Evolutionary conservation across 2,329 filamentous ascomycete genomes (phyloP).

Genomic region (Penicillium glabrum): DNA sequence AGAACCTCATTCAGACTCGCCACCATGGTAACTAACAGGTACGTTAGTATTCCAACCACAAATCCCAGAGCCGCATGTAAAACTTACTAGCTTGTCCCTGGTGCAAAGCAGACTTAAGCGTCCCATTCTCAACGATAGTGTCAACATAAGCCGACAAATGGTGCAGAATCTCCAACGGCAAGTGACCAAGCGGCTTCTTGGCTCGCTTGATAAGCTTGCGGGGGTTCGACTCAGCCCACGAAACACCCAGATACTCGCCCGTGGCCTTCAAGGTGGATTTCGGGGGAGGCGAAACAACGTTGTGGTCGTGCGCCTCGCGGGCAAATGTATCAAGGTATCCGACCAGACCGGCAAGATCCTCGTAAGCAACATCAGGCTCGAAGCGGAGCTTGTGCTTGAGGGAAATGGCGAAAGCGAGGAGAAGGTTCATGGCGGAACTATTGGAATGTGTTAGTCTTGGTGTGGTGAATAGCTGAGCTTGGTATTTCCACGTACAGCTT

Average conservation of each 20-base stretch:
- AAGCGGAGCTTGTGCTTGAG: slow-evolving; percentile 83
- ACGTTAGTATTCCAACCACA: slow-evolving; percentile 3
- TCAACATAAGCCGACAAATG: slow-evolving; percentile 70
- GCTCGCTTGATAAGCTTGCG: slow-evolving; percentile 74
- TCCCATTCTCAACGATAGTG: slow-evolving; percentile 50
- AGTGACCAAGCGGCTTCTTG: slow-evolving; percentile 71
- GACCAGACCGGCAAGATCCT: slow-evolving; percentile 69
- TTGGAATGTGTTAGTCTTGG: slow-evolving; percentile 10
- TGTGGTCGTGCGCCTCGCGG: slow-evolving; percentile 53
- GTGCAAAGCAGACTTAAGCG: slow-evolving; percentile 36
- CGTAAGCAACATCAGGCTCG: slow-evolving; percentile 76
- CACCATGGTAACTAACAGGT: slow-evolving; percentile 55
- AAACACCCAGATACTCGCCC: slow-evolving; percentile 73
- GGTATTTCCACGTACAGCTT: slow-evolving; percentile 55
- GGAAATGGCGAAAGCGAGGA: slow-evolving; percentile 72
- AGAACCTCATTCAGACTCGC: slow-evolving; percentile 69
- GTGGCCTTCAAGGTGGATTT: slow-evolving; percentile 61
- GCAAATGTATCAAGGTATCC: slow-evolving; percentile 77
- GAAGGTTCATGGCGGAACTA: slow-evolving; percentile 68
- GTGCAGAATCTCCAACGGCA: slow-evolving; percentile 78
- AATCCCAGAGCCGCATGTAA: not conserved
- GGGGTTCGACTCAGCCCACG: slow-evolving; percentile 76
- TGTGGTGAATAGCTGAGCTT: not conserved
- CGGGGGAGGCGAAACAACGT: slow-evolving; percentile 35
- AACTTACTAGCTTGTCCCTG: slow-evolving; percentile 40